A percentile compares a stretch with the other conserved stretches of the same genome.
phyloP scores from a whole-genome alignment of 2,329 filamentous ascomycete species.

The Hawksworthiomyces lignivorus region DNA sequence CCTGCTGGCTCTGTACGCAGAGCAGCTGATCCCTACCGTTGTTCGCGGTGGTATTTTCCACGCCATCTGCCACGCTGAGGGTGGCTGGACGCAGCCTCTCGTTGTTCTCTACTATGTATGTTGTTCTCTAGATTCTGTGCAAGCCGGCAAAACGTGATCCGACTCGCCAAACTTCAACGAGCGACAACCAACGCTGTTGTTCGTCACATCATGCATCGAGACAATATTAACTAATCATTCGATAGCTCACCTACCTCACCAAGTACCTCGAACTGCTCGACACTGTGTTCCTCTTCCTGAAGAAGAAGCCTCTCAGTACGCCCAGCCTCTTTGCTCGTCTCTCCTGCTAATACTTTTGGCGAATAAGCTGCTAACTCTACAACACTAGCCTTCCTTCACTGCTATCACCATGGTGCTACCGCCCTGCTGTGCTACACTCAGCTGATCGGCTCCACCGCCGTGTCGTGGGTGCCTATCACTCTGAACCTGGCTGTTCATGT shows the following conservation, averaged over 20 bases:
- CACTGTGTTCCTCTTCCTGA: constrained; percentile 93
- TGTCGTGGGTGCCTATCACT: constrained; percentile 90
- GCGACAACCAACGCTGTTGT: too few relatives aligned
- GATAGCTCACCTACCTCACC: constrained; percentile 93
- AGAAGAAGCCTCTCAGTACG: constrained; percentile 95
- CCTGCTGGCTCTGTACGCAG: constrained; percentile 77
- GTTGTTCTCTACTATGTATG: constrained; percentile 95
- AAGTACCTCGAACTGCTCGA: constrained; percentile 96
- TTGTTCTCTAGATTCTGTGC: constrained; percentile 18
- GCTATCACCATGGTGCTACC: constrained; percentile 96
- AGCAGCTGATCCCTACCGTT: constrained; percentile 82
- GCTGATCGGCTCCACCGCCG: constrained; percentile 82
- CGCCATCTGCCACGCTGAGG: constrained; percentile 71
- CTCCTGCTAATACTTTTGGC: neutral
- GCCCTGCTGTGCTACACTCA: constrained; percentile 97
- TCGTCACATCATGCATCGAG: too few relatives aligned
- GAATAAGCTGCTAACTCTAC: neutral
- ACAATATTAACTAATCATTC: too few relatives aligned
- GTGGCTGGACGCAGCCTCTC: constrained; percentile 89
- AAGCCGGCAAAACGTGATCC: too few relatives aligned
- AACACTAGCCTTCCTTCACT: constrained; percentile 87
- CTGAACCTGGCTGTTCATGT: constrained; percentile 93
- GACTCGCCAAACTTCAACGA: too few relatives aligned
- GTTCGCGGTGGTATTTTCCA: constrained; percentile 77
- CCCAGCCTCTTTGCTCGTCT: constrained; percentile 1